These are phyloP conservation scores for Posidonia australis DNA, from an alignment of 106 monocot genomes.

Conservation along the genomic window DNA sequence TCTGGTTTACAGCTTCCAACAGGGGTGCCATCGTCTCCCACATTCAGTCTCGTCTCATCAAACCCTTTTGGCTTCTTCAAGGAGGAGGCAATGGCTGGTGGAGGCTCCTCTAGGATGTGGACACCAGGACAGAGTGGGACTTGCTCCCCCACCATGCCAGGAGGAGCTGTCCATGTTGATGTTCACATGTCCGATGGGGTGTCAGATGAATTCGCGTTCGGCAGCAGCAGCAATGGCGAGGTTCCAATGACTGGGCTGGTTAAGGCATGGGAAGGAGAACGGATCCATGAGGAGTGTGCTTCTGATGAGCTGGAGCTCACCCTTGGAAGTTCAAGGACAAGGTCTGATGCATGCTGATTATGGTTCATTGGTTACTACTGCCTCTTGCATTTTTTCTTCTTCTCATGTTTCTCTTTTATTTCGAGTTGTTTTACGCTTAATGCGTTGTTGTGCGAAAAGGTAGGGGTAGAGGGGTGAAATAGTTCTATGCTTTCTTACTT, in stretches of 20 bases:
- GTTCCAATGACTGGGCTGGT: constrained; percentile 17
- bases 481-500: too few species aligned
- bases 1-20: constrained; percentile 18
- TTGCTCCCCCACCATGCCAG: constrained; percentile 28
- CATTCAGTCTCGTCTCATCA: constrained; percentile 41
- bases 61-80: constrained; percentile 41
- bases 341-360: constrained; percentile 23
- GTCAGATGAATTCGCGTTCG: constrained; percentile 62
- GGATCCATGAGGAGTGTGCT: constrained; percentile 49
- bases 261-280: constrained; percentile 64
- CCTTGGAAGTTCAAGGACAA: constrained; percentile 43
- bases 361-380: neutral
- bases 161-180: constrained; percentile 7
- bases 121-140: constrained; percentile 52
- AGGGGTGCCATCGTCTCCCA: constrained; percentile 26
- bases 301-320: constrained; percentile 54
- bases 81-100: constrained; percentile 18
- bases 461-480: too few species aligned
- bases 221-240: constrained; percentile 32
- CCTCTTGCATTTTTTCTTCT: neutral
- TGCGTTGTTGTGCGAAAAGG: too few species aligned
- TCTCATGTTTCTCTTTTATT: neutral
- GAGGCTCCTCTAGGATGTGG: constrained; percentile 32
- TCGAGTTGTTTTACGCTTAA: too few species aligned
- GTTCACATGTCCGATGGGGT: constrained; percentile 27